Base-by-base conservation (phyloP, 2,329 filamentous ascomycete species). In the Monilinia polystroma region DNA sequence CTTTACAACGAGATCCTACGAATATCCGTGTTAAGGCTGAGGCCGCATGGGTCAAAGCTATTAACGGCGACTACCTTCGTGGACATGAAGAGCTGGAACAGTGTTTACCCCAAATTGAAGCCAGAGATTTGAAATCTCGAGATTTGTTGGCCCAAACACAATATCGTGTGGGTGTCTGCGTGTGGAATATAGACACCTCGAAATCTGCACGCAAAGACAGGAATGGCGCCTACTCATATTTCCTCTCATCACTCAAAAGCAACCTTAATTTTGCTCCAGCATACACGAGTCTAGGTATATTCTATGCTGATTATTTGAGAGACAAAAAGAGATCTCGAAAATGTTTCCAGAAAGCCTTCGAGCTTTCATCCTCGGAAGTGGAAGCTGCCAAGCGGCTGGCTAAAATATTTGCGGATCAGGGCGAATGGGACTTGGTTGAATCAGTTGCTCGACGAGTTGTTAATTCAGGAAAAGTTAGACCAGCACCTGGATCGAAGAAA, bases 361-460 rank as follows among this genome's bases (percentile, higher is more conserved):
- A 99, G 77, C 81, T 99, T 3, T 99, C 95, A 0, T 81, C 92
- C 0, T 89, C 91, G 0, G 95, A 99, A 76, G 86, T 97, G 0
- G 83, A 90, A 72, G 92, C 95, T 47, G 95, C 95, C 0, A 92
- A 98, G 77, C 86, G 92, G 38, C 84, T 99, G 20, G 93, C 95
- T 1, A 86, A 86, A 68, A 88, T 88, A 0, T 99, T 97, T 77
- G 94, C 96, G 0, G 88, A 96, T 64, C 89, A 93, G 71, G 88
- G 91, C 49, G 95, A 99, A 74, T 99, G 95, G 95, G 95, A 98
- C 71, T 87, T 96, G 62, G 96, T 99, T 10, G 95, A 98, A 79
- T 86, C 96, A 26, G 89, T 99, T 43, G 90, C 95, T 1, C 91
- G 93, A 76, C 87, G 96, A 62, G 91, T 97, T 0, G 89, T 98